A percentile compares a stretch with the other conserved stretches of the same genome.
phyloP scores from a whole-genome alignment of 192 early-diverging fungal genomes.

The Mycoemilia scoparia region DNA sequence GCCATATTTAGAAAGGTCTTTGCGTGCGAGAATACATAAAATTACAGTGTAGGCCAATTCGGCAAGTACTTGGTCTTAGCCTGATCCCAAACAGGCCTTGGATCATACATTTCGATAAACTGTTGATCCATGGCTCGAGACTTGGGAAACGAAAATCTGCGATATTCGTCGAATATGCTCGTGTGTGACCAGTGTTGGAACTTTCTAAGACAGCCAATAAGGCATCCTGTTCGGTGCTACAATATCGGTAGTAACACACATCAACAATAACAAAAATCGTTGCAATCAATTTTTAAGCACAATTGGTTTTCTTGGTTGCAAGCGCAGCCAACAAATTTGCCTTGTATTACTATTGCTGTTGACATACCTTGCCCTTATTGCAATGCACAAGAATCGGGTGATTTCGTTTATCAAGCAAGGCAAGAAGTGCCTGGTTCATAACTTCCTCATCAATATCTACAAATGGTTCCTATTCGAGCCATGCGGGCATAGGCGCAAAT shows the following conservation, averaged over 20 bases:
- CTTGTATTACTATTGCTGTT: slow-evolving; percentile 1
- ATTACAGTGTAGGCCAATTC: slow-evolving; percentile 42
- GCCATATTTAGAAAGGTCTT: too few species aligned
- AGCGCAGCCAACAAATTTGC: background rate
- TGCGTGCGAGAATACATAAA: background rate
- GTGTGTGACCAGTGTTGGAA: slow-evolving; percentile 87
- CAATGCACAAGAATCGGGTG: slow-evolving; percentile 87
- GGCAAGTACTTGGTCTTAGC: slow-evolving; percentile 40
- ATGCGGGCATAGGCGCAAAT: too few species aligned
- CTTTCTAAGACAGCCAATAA: slow-evolving; percentile 88
- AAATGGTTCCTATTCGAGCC: too few species aligned
- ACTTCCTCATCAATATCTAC: slow-evolving; percentile 28
- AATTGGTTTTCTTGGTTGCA: too few species aligned
- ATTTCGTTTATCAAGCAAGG: slow-evolving; percentile 38
- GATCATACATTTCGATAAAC: slow-evolving; percentile 67
- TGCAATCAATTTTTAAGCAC: too few species aligned
- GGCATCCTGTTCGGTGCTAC: slow-evolving; percentile 91
- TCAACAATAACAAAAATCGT: slow-evolving; percentile 1
- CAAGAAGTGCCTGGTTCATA: slow-evolving; percentile 13
- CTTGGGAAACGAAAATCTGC: slow-evolving; percentile 74
- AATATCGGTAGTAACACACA: slow-evolving; percentile 8
- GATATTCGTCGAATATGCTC: slow-evolving; percentile 96
- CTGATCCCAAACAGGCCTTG: slow-evolving; percentile 41
- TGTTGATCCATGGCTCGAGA: slow-evolving; percentile 72
- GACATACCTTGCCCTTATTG: slow-evolving; percentile 77